Conservation (phyloP, 164 flowering plant species). For the Tinospora cordifolia region DNA sequence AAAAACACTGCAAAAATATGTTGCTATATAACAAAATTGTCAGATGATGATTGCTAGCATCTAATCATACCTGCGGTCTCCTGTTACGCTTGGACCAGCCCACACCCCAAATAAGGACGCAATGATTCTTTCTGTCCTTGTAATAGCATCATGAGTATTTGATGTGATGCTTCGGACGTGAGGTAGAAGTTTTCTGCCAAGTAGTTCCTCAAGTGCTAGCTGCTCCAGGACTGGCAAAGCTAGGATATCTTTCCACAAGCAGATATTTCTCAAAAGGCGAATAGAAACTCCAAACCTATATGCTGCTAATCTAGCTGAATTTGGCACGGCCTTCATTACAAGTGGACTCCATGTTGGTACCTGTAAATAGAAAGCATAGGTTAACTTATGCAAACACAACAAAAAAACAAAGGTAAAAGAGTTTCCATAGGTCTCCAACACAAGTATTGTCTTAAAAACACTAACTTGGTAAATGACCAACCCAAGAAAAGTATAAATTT, state of each 20-base stretch:
- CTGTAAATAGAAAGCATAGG: slow-evolving; percentile 24
- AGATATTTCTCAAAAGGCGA: slow-evolving; percentile 78
- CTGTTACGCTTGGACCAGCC: slow-evolving; percentile 57
- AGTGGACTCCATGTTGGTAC: slow-evolving; percentile 80
- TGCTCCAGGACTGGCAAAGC: slow-evolving; percentile 61
- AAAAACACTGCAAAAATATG: too few relatives aligned
- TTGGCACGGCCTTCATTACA: slow-evolving; percentile 69
- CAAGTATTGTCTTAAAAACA: not conserved
- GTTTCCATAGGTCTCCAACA: not conserved
- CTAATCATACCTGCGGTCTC: slow-evolving; percentile 45
- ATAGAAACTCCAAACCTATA: slow-evolving; percentile 79
- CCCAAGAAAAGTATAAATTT: not conserved
- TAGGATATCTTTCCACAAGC: slow-evolving; percentile 83
- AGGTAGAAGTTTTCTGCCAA: slow-evolving; percentile 71
- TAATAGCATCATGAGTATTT: slow-evolving; percentile 80
- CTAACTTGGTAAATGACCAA: not conserved
- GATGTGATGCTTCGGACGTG: slow-evolving; percentile 60
- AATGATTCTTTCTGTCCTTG: slow-evolving; percentile 72
- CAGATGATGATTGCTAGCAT: not conserved
- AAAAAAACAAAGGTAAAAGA: not conserved
- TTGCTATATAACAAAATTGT: too few relatives aligned
- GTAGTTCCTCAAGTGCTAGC: slow-evolving; percentile 80
- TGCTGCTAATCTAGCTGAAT: slow-evolving; percentile 74
- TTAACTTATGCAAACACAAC: not conserved
- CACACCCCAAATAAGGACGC: slow-evolving; percentile 74